phyloP scores from a whole-genome alignment of 306 rosid species.

The Lathyrus aphaca region DNA sequence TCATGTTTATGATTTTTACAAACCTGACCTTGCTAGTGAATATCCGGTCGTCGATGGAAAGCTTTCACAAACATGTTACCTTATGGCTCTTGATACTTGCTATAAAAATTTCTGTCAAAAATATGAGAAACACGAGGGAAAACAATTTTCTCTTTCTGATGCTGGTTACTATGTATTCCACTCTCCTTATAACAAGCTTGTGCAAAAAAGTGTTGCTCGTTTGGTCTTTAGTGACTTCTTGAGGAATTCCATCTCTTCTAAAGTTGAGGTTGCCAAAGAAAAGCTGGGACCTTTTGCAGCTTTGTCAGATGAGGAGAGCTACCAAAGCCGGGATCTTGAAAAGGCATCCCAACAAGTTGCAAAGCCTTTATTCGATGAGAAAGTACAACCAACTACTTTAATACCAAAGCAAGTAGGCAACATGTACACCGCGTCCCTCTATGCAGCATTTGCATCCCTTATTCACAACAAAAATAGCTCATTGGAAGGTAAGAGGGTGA shows the following conservation, averaged over 20 bases:
- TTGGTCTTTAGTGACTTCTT: constrained; percentile 72
- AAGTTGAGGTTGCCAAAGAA: too few species aligned
- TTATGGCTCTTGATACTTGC: constrained; percentile 91
- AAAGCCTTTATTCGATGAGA: too few species aligned
- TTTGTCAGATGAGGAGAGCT: too few species aligned
- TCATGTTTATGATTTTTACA: constrained; percentile 94
- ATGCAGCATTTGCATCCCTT: too few species aligned
- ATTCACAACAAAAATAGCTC: too few species aligned
- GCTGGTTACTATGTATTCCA: constrained; percentile 81
- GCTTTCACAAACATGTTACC: constrained; percentile 96
- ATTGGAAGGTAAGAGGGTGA: too few species aligned
- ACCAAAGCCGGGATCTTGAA: too few species aligned
- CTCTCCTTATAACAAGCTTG: constrained; percentile 99
- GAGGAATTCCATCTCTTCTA: constrained; percentile 77
- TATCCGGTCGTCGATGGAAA: constrained; percentile 98
- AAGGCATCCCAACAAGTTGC: too few species aligned
- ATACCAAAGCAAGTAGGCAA: too few species aligned
- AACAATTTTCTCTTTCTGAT: constrained; percentile 75
- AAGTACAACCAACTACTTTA: too few species aligned
- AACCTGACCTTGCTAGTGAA: constrained; percentile 97
- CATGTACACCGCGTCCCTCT: too few species aligned
- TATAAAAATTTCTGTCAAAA: constrained; percentile 67
- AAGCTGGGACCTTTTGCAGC: too few species aligned
- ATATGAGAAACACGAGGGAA: constrained; percentile 79
- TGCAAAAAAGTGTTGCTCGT: constrained; percentile 95